Conservation (phyloP, 176 grass and related monocot genomes). For the Elymus sibiricus region DNA sequence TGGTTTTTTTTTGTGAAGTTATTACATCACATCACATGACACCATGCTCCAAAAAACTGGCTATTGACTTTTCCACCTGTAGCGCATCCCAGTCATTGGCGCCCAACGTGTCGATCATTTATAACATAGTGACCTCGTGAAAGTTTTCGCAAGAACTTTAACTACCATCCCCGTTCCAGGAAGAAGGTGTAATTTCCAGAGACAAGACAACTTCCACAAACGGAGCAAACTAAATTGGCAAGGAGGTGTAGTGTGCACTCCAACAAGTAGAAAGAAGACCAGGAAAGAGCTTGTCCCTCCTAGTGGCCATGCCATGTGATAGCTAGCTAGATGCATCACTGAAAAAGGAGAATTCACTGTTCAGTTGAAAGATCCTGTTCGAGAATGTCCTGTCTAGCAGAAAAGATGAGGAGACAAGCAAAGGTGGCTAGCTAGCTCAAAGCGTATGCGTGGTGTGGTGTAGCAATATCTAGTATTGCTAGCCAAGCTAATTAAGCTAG, state of each 20-base stretch:
- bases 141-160: not conserved
- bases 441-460: not conserved
- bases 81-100: not conserved
- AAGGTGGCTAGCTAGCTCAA: constrained; percentile 10
- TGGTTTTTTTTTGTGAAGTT: too few species aligned
- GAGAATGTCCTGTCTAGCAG: not conserved
- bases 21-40: not conserved
- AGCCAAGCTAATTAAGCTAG: not conserved
- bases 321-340: not conserved
- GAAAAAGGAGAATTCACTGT: not conserved
- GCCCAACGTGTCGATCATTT: not conserved
- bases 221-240: not conserved
- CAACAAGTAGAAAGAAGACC: not conserved
- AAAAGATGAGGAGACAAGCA: not conserved
- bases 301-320: not conserved
- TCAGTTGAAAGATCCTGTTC: not conserved
- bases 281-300: not conserved
- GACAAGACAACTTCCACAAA: not conserved
- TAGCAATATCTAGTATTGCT: not conserved
- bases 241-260: not conserved
- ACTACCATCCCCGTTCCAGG: not conserved
- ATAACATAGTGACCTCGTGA: not conserved
- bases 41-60: not conserved
- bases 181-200: not conserved
- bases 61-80: not conserved